Evolutionary conservation across 2,329 filamentous ascomycete species (phyloP).

Genomic region (Sordariomycetes sp.): DNA sequence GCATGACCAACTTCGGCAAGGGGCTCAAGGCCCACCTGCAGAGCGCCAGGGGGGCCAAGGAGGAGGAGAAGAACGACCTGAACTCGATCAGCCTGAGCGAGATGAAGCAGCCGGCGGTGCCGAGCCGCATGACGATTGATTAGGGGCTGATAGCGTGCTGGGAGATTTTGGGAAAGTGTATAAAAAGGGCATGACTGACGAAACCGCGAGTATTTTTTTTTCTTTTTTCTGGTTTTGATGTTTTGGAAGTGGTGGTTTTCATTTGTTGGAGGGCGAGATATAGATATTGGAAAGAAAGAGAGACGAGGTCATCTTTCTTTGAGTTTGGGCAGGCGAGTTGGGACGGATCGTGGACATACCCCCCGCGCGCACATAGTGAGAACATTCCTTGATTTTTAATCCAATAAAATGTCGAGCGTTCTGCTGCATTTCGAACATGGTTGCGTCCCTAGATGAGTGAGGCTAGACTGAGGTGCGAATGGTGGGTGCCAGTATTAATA

Average conservation of each 20-base stretch:
- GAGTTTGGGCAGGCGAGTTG: not conserved
- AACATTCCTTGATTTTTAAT: not conserved
- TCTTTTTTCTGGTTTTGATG: slow-evolving; percentile 3
- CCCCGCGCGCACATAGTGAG: not conserved
- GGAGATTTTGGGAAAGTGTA: not conserved
- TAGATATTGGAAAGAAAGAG: not conserved
- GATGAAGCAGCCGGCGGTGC: slow-evolving; percentile 41
- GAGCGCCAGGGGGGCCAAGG: slow-evolving; percentile 31
- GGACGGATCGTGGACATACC: not conserved
- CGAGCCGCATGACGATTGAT: slow-evolving; percentile 53
- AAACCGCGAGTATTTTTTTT: slow-evolving; percentile 3
- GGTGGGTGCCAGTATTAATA: too few relatives aligned
- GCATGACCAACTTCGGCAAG: slow-evolving; percentile 81
- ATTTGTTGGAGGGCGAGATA: slow-evolving; percentile 1
- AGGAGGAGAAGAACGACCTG: slow-evolving; percentile 46
- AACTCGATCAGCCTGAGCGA: slow-evolving; percentile 47
- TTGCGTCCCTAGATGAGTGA: too few relatives aligned
- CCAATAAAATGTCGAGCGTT: not conserved
- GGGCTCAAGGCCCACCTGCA: slow-evolving; percentile 82
- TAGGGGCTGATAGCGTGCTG: slow-evolving; percentile 17
- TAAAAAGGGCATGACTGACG: slow-evolving; percentile 9
- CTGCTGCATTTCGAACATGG: not conserved
- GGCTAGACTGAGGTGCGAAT: too few relatives aligned
- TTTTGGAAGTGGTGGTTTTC: not conserved
- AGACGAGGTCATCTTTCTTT: not conserved